Base-by-base conservation (phyloP, 2,329 filamentous ascomycete species). In the Dothideomycetes sp. region DNA sequence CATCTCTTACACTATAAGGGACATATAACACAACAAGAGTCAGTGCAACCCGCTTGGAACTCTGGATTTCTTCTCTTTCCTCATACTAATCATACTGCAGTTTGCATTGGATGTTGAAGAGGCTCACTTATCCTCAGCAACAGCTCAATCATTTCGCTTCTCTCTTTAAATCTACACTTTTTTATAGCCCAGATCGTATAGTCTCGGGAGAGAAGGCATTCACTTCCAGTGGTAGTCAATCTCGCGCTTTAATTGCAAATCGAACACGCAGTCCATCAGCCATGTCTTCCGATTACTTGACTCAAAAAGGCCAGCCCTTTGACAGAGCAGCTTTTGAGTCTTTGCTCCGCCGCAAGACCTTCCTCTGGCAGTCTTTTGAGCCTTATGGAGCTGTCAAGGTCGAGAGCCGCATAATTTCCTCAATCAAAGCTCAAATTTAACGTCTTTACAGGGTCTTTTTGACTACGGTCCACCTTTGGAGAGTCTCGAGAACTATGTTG, bases 351-450 rank as follows among this genome's bases (percentile, higher is more conserved):
- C 82, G 88, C 49, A 83, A 87, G 62, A 72, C 89, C 66, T 96
- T 96, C 72, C 94, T 91, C 66, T 94, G 88, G 47, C 88, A 88
- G 39, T 81, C 87, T 40, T 96, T 95, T 63, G 91, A 96, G 64
- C 89, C 94, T 55, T 96, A 96, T 46, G 58, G 57, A 29, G 53
- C 55, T 10, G 53, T 54, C 44, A 60, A 60, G 45, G 44, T 40
- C 19, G 15, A 12, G n/a, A n/a, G n/a, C n/a, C n/a, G n/a, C n/a
- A n/a, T n/a, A n/a, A n/a, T n/a, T n/a, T n/a, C n/a, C n/a, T n/a
- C n/a, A n/a, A n/a, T 18, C 15, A 41, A 10, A 31, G 4, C 16
- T 10, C 4, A 22, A 18, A 17, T 5, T 40, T n/a, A 16, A n/a
- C n/a, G 18, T 19, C 32, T 18, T 5, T 18, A 30, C 36, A 41